phyloP scores from a whole-genome alignment of 441 rosid species.

The Syzygium malaccense region DNA sequence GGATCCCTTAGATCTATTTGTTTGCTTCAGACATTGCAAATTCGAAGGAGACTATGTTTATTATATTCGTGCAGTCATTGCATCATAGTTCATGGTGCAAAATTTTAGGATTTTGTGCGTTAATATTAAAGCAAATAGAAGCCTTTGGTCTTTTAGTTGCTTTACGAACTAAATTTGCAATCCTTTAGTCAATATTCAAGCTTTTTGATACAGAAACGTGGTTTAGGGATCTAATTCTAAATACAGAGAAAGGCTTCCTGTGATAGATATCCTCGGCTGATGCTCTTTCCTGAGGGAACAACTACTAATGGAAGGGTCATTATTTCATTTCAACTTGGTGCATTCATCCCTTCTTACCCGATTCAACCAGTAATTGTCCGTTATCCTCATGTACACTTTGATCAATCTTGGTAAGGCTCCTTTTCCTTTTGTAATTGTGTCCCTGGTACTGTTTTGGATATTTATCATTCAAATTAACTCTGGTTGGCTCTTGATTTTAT shows the following conservation, averaged over 20 bases:
- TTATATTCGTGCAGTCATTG: not conserved
- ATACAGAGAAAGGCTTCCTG: slow-evolving; percentile 96
- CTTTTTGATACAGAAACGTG: slow-evolving; percentile 93
- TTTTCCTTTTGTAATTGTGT: not conserved
- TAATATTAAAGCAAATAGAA: not conserved
- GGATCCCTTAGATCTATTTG: not conserved
- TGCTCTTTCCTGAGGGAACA: slow-evolving; percentile 98
- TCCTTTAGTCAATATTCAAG: slow-evolving; percentile 51
- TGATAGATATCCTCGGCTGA: slow-evolving; percentile 70
- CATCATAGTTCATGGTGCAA: not conserved
- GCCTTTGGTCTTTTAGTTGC: not conserved
- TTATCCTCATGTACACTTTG: slow-evolving; percentile 96
- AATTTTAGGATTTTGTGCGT: not conserved
- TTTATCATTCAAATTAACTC: not conserved
- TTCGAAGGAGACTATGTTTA: not conserved
- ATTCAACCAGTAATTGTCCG: slow-evolving; percentile 89
- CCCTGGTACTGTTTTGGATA: not conserved
- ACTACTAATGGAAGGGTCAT: slow-evolving; percentile 84
- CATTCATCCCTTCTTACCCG: slow-evolving; percentile 79
- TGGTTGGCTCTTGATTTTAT: slow-evolving; percentile 1
- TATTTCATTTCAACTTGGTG: slow-evolving; percentile 94
- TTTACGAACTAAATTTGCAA: slow-evolving; percentile 23
- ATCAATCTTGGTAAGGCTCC: slow-evolving; percentile 81
- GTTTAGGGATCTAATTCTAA: slow-evolving; percentile 71
- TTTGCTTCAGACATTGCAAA: not conserved